phyloP scores from a whole-genome alignment of 1,284 basidiomycete genomes.

The Abortiporus biennis region DNA sequence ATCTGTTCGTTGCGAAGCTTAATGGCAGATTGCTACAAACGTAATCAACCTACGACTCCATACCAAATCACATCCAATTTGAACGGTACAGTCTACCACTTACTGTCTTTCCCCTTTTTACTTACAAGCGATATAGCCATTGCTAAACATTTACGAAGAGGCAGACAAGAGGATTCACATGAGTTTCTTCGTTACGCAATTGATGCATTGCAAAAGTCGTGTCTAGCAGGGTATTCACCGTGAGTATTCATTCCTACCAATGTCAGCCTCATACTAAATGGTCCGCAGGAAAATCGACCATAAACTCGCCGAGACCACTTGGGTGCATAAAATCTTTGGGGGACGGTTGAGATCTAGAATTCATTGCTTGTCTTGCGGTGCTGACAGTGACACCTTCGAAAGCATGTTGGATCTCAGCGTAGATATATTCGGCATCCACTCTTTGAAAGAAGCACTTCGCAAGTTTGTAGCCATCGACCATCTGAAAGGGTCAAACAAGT shows the following conservation, averaged over 20 bases:
- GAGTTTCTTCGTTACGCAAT: slow-evolving; percentile 96
- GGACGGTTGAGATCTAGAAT: slow-evolving; percentile 91
- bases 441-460: slow-evolving; percentile 71
- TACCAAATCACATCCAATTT: slow-evolving; percentile 58
- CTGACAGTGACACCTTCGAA: slow-evolving; percentile 97
- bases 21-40: slow-evolving; percentile 43
- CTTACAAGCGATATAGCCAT: slow-evolving; percentile 50
- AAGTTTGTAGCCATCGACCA: slow-evolving; percentile 83
- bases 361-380: slow-evolving; percentile 76
- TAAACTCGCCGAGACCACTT: slow-evolving; percentile 83
- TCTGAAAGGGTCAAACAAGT: slow-evolving; percentile 90
- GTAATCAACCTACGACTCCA: slow-evolving; percentile 51
- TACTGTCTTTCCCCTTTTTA: no score
- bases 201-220: slow-evolving; percentile 86
- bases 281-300: slow-evolving; percentile 66
- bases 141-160: slow-evolving; percentile 85
- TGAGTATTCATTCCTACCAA: slow-evolving; percentile 31
- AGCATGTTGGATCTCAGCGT: slow-evolving; percentile 90
- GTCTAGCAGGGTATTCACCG: slow-evolving; percentile 69
- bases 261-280: slow-evolving; percentile 8
- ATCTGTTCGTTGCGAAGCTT: slow-evolving; percentile 60
- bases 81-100: no score
- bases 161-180: slow-evolving; percentile 97
- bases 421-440: slow-evolving; percentile 68
- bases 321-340: slow-evolving; percentile 93